Base-by-base conservation (phyloP, 257 asterid species). In the Penstemon newberryi region DNA sequence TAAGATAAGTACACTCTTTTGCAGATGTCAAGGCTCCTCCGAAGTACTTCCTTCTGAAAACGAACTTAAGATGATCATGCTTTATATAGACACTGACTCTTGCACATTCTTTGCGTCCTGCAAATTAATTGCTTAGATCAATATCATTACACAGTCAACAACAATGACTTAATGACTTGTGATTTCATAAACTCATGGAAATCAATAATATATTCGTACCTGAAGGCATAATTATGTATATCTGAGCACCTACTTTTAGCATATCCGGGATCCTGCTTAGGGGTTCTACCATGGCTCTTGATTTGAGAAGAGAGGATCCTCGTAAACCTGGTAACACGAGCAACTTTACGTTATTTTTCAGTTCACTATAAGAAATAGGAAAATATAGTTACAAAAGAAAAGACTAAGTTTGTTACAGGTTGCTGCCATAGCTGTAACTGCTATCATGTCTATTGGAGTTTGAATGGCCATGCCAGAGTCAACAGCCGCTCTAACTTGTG, bases 351-450 rank as follows among this genome's bases (percentile, higher is more conserved):
- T 6, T 8, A 39, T 39, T 39, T 5, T 37, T 56, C 42, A 15
- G 12, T 45, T 69, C 53, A 53, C 52, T 10, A 15, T 7, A 50
- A 70, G 52, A 60, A 59, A 69, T 55, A 18, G 44, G 9, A 63
- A 45, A 59, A 47, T 45, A 46, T 47, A 41, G 45, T 3, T 7
- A 5, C 38, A 49, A 52, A 52, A 19, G 8, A 25, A 7, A 60
- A 60, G 38, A 7, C 40, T 8, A 39, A 52, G 4, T 66, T 4
- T 61, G 43, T 74, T 86, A 83, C 95, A 83, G 72, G 95, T 83
- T 75, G 91, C 84, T 65, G 91, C 83, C 38, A 88, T 83, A 46
- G 91, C 95, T 61, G 91, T 83, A 36, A 79, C 77, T 37, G 87
- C 81, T 53, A 81, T 81, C 89, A 87, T 87, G 67, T 85, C 89